Conservation (phyloP, 306 rosid species). For the Cucumis hystrix region DNA sequence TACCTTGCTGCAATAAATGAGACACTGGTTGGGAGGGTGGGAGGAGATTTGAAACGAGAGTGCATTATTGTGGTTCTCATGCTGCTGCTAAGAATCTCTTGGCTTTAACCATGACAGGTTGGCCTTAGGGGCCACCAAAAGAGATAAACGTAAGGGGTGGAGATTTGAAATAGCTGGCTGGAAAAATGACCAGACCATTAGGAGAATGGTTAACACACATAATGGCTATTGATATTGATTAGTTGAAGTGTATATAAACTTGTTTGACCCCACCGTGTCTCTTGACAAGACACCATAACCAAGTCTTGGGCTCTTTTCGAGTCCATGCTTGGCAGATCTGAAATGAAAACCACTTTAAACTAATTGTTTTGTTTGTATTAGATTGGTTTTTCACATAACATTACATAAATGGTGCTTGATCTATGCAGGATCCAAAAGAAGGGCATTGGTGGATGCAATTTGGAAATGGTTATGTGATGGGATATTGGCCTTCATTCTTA, state of each 20-base stretch:
- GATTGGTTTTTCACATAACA: background rate
- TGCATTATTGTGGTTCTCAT: background rate
- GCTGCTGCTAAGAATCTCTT: background rate
- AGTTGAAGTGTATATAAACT: background rate
- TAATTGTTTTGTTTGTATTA: background rate
- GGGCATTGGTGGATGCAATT: conserved; percentile 99
- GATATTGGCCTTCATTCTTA: conserved; percentile 91
- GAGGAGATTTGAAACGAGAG: background rate
- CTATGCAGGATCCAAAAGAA: conserved; percentile 73
- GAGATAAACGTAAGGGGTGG: background rate
- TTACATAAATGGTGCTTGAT: background rate
- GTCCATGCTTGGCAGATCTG: background rate
- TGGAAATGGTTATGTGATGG: conserved; percentile 69
- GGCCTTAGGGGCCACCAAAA: background rate
- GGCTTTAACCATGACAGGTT: background rate
- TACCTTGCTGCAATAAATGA: background rate
- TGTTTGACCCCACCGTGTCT: background rate
- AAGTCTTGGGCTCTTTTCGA: background rate
- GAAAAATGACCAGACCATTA: no score
- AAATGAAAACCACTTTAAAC: background rate
- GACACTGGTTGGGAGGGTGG: background rate
- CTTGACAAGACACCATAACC: background rate
- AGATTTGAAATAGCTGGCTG: no score
- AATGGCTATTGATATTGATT: background rate
- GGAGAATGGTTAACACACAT: background rate